Conservation (phyloP, 2,329 filamentous ascomycete species). For the Aspergillus viridinutans region DNA sequence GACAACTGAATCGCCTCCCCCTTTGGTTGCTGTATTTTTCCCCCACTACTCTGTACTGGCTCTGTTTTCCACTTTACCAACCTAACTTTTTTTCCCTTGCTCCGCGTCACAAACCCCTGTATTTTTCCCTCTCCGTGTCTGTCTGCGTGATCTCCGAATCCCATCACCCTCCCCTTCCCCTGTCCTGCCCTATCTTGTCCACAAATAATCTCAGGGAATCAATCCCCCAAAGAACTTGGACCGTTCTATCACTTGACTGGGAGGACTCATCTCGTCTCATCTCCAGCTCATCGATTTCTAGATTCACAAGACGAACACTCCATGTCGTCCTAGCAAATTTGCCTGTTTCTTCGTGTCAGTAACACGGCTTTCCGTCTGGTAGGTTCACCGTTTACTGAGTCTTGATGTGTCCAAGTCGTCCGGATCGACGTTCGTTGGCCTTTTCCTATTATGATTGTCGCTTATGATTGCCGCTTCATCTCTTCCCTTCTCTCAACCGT, state of each 20-base stretch:
- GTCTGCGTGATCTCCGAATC: background rate
- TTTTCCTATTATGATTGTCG: background rate
- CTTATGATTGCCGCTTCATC: background rate
- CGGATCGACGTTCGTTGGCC: background rate
- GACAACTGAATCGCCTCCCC: background rate
- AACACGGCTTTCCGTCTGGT: conserved; percentile 28
- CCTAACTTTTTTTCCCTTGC: background rate
- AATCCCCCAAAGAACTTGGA: conserved; percentile 9
- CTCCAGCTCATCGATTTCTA: background rate
- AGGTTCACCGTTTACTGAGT: conserved; percentile 8
- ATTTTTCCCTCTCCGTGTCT: background rate
- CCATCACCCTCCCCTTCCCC: background rate
- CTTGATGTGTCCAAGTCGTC: background rate
- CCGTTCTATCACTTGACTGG: background rate
- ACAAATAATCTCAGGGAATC: background rate
- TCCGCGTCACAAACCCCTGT: background rate
- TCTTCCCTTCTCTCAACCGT: background rate
- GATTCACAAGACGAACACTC: conserved; percentile 9
- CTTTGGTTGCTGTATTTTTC: background rate
- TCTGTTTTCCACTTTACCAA: background rate
- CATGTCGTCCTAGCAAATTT: conserved; percentile 29
- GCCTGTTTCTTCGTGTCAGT: conserved; percentile 23
- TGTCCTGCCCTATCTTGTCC: background rate
- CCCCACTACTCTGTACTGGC: background rate
- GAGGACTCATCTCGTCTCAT: background rate